phyloP scores from a whole-genome alignment of 306 rosid species.

The Vachellia collinsii region DNA sequence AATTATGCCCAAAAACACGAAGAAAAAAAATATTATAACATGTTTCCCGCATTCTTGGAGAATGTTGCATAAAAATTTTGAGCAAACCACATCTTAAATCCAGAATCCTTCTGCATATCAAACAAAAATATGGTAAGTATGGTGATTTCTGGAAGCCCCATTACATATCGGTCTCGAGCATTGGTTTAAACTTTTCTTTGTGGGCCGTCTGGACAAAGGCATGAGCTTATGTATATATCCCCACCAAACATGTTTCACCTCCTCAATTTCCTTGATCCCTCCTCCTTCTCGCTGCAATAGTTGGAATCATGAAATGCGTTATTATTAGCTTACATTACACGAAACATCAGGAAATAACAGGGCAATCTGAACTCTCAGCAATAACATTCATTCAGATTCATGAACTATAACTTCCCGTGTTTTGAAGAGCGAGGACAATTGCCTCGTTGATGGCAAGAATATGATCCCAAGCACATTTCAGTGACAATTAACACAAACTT shows the following conservation, averaged over 20 bases:
- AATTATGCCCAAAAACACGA: background rate
- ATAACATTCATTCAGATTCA: background rate
- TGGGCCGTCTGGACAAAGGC: slow-evolving; percentile 24
- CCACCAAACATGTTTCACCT: slow-evolving; percentile 24
- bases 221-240: slow-evolving; percentile 14
- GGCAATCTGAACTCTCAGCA: slow-evolving; percentile 14
- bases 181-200: slow-evolving; percentile 13
- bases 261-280: slow-evolving; percentile 34
- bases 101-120: background rate
- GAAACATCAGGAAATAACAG: background rate
- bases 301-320: slow-evolving; percentile 26
- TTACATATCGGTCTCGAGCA: background rate
- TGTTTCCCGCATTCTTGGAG: background rate
- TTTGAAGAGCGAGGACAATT: slow-evolving; percentile 13
- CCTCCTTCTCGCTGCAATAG: slow-evolving; percentile 47
- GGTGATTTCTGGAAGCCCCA: background rate
- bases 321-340: background rate
- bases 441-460: background rate
- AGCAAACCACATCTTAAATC: background rate
- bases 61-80: background rate
- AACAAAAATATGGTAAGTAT: background rate
- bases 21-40: background rate
- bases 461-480: slow-evolving; percentile 17
- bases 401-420: slow-evolving; percentile 5
- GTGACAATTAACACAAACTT: background rate